Conservation (phyloP, 164 flowering plant genomes). For the Kingdonia uniflora region DNA sequence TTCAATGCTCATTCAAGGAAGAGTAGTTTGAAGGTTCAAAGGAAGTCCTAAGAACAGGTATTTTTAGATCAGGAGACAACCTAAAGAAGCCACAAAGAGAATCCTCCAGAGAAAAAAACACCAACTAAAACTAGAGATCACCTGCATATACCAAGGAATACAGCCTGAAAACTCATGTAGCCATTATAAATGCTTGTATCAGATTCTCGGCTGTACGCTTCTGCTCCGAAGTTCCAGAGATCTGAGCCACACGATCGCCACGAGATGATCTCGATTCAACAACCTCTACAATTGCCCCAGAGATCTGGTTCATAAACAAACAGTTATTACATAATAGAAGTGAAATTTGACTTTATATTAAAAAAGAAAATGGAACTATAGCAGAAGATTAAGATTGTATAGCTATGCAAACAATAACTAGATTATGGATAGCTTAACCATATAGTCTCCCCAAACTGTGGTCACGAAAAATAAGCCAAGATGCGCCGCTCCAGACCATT, state of each 20-base stretch:
- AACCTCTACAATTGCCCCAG: slow-evolving; percentile 82
- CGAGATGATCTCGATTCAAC: slow-evolving; percentile 69
- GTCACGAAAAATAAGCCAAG: too few relatives aligned
- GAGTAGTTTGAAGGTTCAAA: slow-evolving; percentile 12
- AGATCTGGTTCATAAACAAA: slow-evolving; percentile 49
- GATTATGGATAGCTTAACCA: too few relatives aligned
- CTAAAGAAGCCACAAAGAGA: slow-evolving; percentile 23
- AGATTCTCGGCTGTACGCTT: slow-evolving; percentile 81
- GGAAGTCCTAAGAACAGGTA: background rate
- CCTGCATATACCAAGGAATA: slow-evolving; percentile 13
- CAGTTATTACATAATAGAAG: background rate
- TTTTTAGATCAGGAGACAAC: slow-evolving; percentile 20
- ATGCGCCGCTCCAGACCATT: too few relatives aligned
- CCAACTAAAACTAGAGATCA: slow-evolving; percentile 15
- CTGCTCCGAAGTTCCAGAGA: slow-evolving; percentile 89
- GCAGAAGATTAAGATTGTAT: too few relatives aligned
- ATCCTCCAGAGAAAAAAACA: slow-evolving; percentile 8
- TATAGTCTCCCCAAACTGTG: too few relatives aligned
- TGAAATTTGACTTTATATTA: background rate
- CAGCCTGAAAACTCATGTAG: slow-evolving; percentile 31
- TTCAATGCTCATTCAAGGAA: slow-evolving; percentile 9
- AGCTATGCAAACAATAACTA: too few relatives aligned
- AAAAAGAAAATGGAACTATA: background rate
- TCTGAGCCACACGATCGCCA: slow-evolving; percentile 72
- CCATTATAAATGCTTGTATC: slow-evolving; percentile 90